These are phyloP conservation scores for Amanita brunnescens DNA, from an alignment of 768 basidiomycete genomes.

Conservation along the genomic window DNA sequence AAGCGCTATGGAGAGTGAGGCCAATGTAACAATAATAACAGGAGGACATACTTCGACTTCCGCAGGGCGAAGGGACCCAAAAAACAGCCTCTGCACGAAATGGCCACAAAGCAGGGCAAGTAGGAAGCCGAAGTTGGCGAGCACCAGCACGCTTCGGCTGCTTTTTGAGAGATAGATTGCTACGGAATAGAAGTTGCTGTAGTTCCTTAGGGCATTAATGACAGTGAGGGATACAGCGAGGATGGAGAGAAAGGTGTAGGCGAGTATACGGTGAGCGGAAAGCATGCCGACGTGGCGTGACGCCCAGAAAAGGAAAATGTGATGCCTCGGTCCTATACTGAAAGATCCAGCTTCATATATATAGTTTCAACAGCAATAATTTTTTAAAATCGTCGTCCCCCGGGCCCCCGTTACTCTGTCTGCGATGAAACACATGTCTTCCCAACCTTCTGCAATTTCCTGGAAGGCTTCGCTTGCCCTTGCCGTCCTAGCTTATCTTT, in stretches of 20 bases:
- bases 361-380: too few relatives aligned
- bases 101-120: constrained; percentile 69
- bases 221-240: constrained; percentile 66
- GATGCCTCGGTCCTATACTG: too few relatives aligned
- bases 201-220: constrained; percentile 67
- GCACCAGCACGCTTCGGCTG: constrained; percentile 84
- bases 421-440: not conserved
- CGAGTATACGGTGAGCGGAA: constrained; percentile 55
- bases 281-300: constrained; percentile 26
- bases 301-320: not conserved
- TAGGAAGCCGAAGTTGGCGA: constrained; percentile 86
- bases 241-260: constrained; percentile 64
- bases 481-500: not conserved
- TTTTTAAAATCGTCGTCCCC: too few relatives aligned
- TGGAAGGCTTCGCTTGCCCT: not conserved
- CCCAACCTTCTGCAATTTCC: not conserved
- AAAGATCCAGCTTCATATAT: too few relatives aligned
- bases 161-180: constrained; percentile 90
- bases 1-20: constrained; percentile 51
- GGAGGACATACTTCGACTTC: constrained; percentile 75
- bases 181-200: constrained; percentile 92
- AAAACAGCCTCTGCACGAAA: constrained; percentile 79
- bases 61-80: constrained; percentile 76
- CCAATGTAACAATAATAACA: not conserved
- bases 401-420: not conserved